Evolutionary conservation across 2,329 filamentous ascomycete species (phyloP).

Genomic region (Alternaria burnsii): DNA sequence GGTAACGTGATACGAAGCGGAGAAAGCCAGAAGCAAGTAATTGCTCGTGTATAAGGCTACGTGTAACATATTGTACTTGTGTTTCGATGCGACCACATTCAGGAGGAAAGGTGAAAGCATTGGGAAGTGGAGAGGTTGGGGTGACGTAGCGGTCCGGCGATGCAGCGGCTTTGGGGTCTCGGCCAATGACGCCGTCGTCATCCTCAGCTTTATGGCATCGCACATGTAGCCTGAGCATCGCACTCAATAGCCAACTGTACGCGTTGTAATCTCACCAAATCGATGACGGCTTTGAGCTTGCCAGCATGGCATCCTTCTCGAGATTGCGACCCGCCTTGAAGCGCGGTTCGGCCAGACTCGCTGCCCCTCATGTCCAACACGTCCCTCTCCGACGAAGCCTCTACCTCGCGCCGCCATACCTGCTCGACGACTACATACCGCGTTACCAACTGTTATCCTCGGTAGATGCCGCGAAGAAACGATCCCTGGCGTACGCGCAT

Average conservation of each 20-base stretch:
- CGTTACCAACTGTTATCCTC: conserved; percentile 75
- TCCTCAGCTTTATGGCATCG: background rate
- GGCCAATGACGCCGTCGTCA: conserved; percentile 15
- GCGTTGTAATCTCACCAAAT: background rate
- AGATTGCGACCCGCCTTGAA: conserved; percentile 24
- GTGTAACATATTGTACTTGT: background rate
- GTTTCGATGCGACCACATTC: background rate
- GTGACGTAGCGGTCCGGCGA: background rate
- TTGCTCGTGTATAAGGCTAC: background rate
- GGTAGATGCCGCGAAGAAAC: conserved; percentile 75
- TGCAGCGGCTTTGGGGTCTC: conserved; percentile 8
- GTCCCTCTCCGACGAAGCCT: conserved; percentile 44
- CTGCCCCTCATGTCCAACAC: background rate
- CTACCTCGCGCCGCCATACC: conserved; percentile 69
- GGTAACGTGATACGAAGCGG: background rate
- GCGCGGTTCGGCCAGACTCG: background rate
- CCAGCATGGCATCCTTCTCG: conserved; percentile 10
- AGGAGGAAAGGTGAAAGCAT: background rate
- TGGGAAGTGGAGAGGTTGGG: background rate
- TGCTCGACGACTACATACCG: conserved; percentile 77
- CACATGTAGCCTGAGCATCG: background rate
- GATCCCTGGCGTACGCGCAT: conserved; percentile 76
- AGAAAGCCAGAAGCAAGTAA: background rate
- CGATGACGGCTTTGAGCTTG: background rate
- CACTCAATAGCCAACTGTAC: background rate